Base-by-base conservation (phyloP, 345 rosid species). In the Dipteronia dyeriana region DNA sequence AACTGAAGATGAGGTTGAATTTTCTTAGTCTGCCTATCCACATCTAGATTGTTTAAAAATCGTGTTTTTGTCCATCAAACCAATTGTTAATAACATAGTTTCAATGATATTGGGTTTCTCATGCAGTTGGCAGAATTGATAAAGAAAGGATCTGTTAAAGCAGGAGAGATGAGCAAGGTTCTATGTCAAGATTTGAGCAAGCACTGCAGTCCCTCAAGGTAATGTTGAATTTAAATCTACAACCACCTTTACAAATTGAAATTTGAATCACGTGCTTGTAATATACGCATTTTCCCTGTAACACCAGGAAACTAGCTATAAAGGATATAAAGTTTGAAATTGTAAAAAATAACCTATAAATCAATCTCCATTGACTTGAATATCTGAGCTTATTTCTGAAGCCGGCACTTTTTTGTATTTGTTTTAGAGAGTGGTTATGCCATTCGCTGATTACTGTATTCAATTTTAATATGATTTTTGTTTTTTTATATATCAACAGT, bases 1-100 rank as follows among this genome's bases (percentile, higher is more conserved):
- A 75, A 90, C 91, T 19, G 99, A 96, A 90, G 99, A 94, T 76
- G 92, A 91, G 94, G 99, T 90, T 90, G 78, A 85, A 82, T 66
- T 77, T 71, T 47, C 68, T 49, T 66, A 68, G 47, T 59, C 38
- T 59, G 53, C 70, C 64, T 26, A 65, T 66, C 13, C 14, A 81
- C 80, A 62, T 74, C 49, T 31, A 47, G 7, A n/a, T 76, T 77
- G 26, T 25, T 76, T 76, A 63, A 9, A 14, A 16, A 53, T 65
- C 60, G 49, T 64, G 29, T 16, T 9, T 70, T 45, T 31, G 19
- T 43, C 10, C 9, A 59, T n/a, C 11, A 41, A 59, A 64, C 45
- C 11, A 69, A 61, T 75, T 12, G 59, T 54, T 49, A 4, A 64
- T 43, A 66, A 47, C 54, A 4, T 71, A 29, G 63, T 60, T 39